Evolutionary conservation across 371 early-diverging fungal genomes (phyloP), one percentile per base, ranked within the genome.

Genomic region (Mucor plumbeus): DNA sequence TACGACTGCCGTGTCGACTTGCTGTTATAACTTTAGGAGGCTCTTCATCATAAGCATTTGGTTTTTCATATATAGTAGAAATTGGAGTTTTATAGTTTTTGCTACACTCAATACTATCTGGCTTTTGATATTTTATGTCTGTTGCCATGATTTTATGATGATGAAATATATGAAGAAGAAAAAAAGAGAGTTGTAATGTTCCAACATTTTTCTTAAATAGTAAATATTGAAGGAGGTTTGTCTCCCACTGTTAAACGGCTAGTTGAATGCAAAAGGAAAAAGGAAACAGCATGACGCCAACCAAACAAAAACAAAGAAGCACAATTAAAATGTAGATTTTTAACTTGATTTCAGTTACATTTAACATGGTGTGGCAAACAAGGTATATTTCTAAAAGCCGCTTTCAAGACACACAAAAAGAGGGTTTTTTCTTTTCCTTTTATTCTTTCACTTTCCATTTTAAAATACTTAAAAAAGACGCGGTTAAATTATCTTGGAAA

Each of bases 41-140:
- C 10, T 55, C 58, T 48, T 73, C 70, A 36, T 73, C 73, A 57
- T 73, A 73, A 6, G 73, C 73, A 53, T 73, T 69, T 41, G 73
- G 73, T 17, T 73, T 73, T 44, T 73, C 69, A 41, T 73, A 73
- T n/a, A 63, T 40, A 0, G 67, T 64, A 1, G 55, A 73, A 9
- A 60, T 40, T 2, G 67, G 67, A 6, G 59, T 0, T 10, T 0
- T 50, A 10, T 8, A 21, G 4, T 50, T 50, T 3, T 50, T 19
- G 21, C 3, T 44, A n/a, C 50, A 21, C 7, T 69, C 73, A 41
- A 67, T 47, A 4, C 69, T 41, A 38, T 73, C 56, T 43, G 73
- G 73, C 56, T 73, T 73, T 56, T 69, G 70, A 44, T 58, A 43
- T 31, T 4, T 31, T 10, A 33, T 38, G 36, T 34, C 15, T 34